Conservation (phyloP, 441 rosid genomes). For the Hypseocharis bilobata region DNA sequence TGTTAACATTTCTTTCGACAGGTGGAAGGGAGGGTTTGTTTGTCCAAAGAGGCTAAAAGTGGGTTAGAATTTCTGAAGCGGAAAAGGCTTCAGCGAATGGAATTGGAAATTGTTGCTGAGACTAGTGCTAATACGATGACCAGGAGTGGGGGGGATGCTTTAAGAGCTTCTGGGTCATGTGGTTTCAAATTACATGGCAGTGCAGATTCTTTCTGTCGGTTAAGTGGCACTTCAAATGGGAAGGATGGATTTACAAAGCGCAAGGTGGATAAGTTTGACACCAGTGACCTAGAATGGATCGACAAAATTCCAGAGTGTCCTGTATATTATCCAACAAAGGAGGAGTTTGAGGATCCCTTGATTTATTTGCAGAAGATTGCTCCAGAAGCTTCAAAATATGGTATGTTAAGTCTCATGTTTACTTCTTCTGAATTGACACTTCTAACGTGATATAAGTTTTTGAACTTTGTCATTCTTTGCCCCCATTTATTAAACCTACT, state of each 20-base stretch:
- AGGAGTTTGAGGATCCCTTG: conserved; percentile 93
- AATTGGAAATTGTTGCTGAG: conserved; percentile 42
- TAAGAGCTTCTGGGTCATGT: conserved; percentile 65
- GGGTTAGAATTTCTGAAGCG: conserved; percentile 72
- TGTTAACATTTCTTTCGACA: conserved; percentile 26
- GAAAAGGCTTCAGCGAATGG: conserved; percentile 67
- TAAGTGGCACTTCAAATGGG: conserved; percentile 34
- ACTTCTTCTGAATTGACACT: neutral
- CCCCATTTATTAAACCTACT: neutral
- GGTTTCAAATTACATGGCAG: conserved; percentile 61
- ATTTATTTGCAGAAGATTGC: conserved; percentile 81
- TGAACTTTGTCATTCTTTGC: neutral
- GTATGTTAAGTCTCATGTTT: conserved; percentile 29
- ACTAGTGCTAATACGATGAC: conserved; percentile 38
- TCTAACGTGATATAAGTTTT: neutral
- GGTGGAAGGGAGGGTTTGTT: conserved; percentile 86
- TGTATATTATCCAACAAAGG: conserved; percentile 80
- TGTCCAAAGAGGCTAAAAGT: conserved; percentile 63
- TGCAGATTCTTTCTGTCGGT: conserved; percentile 29
- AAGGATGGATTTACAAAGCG: conserved; percentile 46
- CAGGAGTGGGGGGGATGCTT: conserved; percentile 83
- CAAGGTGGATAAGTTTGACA: conserved; percentile 63
- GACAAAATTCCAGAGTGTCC: conserved; percentile 88
- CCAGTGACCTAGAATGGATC: conserved; percentile 74
- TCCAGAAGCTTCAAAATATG: conserved; percentile 90